A percentile compares a stretch with the other conserved stretches of the same genome.
Evolutionary conservation across 208 protist genomes (phyloP).

Genomic region (Leishmania guyanensis): DNA sequence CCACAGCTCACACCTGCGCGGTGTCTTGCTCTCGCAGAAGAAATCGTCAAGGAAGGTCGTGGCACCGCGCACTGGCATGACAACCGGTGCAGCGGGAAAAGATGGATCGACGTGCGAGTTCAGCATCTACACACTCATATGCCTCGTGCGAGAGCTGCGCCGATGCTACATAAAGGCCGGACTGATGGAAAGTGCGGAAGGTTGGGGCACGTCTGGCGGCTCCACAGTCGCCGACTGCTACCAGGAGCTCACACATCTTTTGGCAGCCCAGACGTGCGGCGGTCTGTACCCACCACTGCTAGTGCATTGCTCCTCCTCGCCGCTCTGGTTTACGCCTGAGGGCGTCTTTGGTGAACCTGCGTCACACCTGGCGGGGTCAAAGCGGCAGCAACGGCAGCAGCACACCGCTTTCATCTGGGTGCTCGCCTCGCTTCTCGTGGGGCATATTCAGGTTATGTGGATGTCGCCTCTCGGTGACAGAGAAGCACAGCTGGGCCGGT

Average conservation of each 20-base stretch:
- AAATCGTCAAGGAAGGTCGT: neutral
- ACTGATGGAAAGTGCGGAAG: neutral
- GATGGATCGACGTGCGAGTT: slow-evolving; percentile 32
- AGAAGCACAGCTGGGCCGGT: neutral
- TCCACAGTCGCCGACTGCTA: slow-evolving; percentile 26
- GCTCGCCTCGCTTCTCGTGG: slow-evolving; percentile 26
- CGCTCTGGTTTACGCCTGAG: slow-evolving; percentile 27
- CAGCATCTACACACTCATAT: slow-evolving; percentile 40
- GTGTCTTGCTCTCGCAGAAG: slow-evolving; percentile 15
- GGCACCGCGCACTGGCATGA: neutral
- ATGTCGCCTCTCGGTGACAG: slow-evolving; percentile 3
- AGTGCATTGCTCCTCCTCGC: slow-evolving; percentile 50
- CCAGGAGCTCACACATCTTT: slow-evolving; percentile 46
- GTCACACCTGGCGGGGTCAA: slow-evolving; percentile 7
- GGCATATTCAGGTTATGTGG: slow-evolving; percentile 17
- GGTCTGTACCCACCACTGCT: slow-evolving; percentile 72
- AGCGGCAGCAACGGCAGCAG: slow-evolving; percentile 20
- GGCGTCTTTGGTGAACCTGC: slow-evolving; percentile 24
- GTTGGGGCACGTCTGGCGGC: neutral
- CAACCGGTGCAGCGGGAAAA: neutral
- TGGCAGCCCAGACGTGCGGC: slow-evolving; percentile 54
- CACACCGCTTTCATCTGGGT: slow-evolving; percentile 31
- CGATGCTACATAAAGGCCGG: slow-evolving; percentile 32
- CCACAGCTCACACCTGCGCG: slow-evolving; percentile 5
- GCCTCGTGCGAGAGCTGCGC: slow-evolving; percentile 64